A percentile compares a stretch with the other conserved stretches of the same genome.
Evolutionary conservation across 2,329 filamentous ascomycete genomes (phyloP).

Genomic region (Cladobotryum mycophilum): DNA sequence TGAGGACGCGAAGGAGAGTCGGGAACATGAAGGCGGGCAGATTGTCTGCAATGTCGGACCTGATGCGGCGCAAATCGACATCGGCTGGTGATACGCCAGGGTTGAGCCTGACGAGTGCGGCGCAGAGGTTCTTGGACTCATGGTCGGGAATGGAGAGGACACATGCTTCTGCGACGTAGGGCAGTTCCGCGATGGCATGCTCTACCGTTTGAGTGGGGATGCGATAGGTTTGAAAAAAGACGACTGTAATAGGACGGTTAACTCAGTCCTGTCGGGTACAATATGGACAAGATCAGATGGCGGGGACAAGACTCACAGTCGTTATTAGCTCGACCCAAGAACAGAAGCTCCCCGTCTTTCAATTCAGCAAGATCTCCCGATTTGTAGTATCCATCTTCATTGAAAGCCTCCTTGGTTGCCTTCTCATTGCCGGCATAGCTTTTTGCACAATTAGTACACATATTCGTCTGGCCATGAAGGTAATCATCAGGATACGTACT

Average conservation of each 20-base stretch:
- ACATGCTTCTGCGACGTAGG: constrained; percentile 2
- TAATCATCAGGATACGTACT: constrained; percentile 4
- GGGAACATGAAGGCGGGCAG: constrained; percentile 1
- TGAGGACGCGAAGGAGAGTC: not conserved
- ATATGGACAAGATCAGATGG: not conserved
- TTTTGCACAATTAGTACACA: too few relatives aligned
- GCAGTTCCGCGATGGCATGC: not conserved
- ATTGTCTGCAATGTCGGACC: not conserved
- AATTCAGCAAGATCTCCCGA: not conserved
- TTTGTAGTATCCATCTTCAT: constrained; percentile 1
- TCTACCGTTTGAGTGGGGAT: not conserved
- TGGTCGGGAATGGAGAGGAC: not conserved
- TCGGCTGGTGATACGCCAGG: not conserved
- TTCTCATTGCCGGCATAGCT: not conserved
- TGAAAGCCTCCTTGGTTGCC: not conserved
- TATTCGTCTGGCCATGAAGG: too few relatives aligned
- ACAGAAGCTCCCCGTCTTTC: not conserved
- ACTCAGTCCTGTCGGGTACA: not conserved
- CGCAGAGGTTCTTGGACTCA: not conserved
- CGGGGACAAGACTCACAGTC: not conserved
- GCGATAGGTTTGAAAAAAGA: not conserved
- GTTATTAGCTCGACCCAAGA: not conserved
- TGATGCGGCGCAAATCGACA: not conserved
- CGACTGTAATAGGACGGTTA: not conserved
- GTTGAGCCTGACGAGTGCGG: not conserved